Base-by-base conservation (phyloP, 139 green algal genomes). In the Ulvella scutata region DNA sequence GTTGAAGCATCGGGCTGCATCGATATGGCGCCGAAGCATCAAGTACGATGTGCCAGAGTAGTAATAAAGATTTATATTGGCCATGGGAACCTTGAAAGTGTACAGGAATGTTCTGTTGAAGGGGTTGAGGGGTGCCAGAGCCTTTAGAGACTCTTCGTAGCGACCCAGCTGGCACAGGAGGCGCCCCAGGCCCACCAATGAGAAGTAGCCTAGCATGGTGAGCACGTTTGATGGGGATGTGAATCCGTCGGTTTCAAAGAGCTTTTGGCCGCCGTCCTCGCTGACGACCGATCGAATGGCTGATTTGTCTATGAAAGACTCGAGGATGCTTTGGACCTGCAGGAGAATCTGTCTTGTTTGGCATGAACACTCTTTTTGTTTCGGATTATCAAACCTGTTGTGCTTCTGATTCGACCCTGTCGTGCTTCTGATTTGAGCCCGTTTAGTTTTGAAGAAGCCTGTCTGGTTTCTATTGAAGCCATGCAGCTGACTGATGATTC, bases 151-250 rank as follows among this genome's bases (percentile, higher is more conserved):
- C 20, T 76, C 77, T 35, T 87, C 59, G 81, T 97, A 98, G 79
- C 99, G 92, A 2, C 95, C 95, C 28, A 98, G 78, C 26, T 99
- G 82, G 76, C 74, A 84, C 85, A 98, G 92, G 77, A 97, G 88
- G 13, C 95, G 83, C 75, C 90, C 83, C 77, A 97, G 85, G 43
- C 95, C 95, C 17, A 97, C 80, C 37, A 98, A 82, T 2, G 83
- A 87, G 82, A 96, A 98, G 85, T 99, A 99, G 59, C 94, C 94
- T 76, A 99, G 82, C 84, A 96, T 89, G 43, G 79, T 85, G 75
- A 96, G 89, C 80, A 98, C 94, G 83, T 99, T 99, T 83, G 86
- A 94, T 72, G 83, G 73, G 74, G 79, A 34, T 82, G 77, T 79
- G 78, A 92, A 97, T 10, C 92, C 93, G 44, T 98, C 91, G 26